Percentiles rank a stretch among this genome's conserved stretches.
Evolutionary conservation across 257 asterid genomes (phyloP).

Genomic region (Jacaranda copaia): DNA sequence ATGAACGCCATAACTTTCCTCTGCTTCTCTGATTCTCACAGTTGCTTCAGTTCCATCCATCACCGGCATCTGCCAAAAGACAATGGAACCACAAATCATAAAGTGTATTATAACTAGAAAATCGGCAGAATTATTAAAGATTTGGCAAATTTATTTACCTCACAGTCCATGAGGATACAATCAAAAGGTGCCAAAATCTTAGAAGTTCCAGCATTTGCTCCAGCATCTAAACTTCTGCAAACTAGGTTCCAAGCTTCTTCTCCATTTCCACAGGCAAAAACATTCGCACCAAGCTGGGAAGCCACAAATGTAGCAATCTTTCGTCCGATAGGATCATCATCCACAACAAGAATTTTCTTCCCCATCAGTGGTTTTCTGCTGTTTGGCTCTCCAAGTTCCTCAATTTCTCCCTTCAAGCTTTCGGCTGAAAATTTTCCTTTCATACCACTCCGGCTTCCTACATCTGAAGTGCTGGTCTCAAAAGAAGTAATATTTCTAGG

Average conservation of each 20-base stretch:
- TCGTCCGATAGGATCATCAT: constrained; percentile 54
- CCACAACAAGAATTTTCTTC: constrained; percentile 66
- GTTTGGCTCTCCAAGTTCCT: constrained; percentile 31
- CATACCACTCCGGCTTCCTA: constrained; percentile 1
- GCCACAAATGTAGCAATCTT: constrained; percentile 47
- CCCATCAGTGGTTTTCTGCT: constrained; percentile 49
- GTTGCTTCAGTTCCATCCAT: constrained; percentile 87
- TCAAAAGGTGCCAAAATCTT: constrained; percentile 49
- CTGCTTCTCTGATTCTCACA: constrained; percentile 60
- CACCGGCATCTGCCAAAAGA: constrained; percentile 61
- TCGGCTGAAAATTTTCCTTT: neutral
- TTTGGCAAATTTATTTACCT: constrained; percentile 49
- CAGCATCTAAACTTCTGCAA: constrained; percentile 30
- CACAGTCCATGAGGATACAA: constrained; percentile 82
- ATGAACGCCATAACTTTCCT: constrained; percentile 49
- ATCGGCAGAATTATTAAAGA: neutral
- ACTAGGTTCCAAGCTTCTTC: constrained; percentile 60
- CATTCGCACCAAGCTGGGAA: constrained; percentile 58
- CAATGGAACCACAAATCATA: neutral
- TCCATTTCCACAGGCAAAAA: constrained; percentile 55
- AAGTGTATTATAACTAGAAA: neutral
- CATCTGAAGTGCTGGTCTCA: constrained; percentile 17
- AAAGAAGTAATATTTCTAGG: neutral
- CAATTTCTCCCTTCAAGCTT: constrained; percentile 16
- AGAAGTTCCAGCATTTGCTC: constrained; percentile 16